Percentiles rank a stretch among this genome's conserved stretches.
These are phyloP conservation scores for Aspergillus melleus DNA, from an alignment of 2,329 filamentous ascomycete genomes.

Conservation along the genomic window DNA sequence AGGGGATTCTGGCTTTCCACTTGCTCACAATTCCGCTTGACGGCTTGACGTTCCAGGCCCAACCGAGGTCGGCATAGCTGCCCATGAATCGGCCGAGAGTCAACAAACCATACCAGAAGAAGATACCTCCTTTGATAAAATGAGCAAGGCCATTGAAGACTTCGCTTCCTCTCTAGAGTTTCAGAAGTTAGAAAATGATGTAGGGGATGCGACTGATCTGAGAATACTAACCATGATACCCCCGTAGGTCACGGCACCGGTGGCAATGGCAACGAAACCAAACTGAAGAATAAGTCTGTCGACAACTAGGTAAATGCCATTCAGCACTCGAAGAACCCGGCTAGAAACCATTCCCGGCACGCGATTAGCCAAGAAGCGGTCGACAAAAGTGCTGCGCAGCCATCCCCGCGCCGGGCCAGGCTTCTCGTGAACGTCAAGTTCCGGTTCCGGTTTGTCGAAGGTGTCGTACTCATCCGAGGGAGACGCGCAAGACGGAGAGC, in stretches of 20 bases:
- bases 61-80: slow-evolving; percentile 84
- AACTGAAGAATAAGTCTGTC: slow-evolving; percentile 77
- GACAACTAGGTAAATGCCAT: slow-evolving; percentile 64
- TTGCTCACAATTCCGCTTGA: slow-evolving; percentile 55
- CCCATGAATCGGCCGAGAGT: slow-evolving; percentile 89
- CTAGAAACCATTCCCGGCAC: slow-evolving; percentile 58
- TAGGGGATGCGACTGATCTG: neutral
- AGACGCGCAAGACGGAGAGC: slow-evolving; percentile 59
- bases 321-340: slow-evolving; percentile 58
- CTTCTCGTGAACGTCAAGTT: slow-evolving; percentile 47
- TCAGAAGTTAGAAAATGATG: slow-evolving; percentile 10
- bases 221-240: slow-evolving; percentile 74
- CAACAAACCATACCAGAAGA: slow-evolving; percentile 88
- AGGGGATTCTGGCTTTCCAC: slow-evolving; percentile 64
- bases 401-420: slow-evolving; percentile 36
- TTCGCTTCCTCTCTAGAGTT: slow-evolving; percentile 59
- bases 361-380: slow-evolving; percentile 55
- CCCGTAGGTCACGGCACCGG: slow-evolving; percentile 73
- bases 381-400: slow-evolving; percentile 48
- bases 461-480: slow-evolving; percentile 51
- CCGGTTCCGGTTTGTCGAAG: slow-evolving; percentile 47
- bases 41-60: slow-evolving; percentile 91
- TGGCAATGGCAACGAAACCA: slow-evolving; percentile 70
- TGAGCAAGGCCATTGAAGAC: slow-evolving; percentile 88
- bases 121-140: slow-evolving; percentile 91